Base-by-base conservation (phyloP, 2,329 filamentous ascomycete genomes). In the Whalleya microplaca region DNA sequence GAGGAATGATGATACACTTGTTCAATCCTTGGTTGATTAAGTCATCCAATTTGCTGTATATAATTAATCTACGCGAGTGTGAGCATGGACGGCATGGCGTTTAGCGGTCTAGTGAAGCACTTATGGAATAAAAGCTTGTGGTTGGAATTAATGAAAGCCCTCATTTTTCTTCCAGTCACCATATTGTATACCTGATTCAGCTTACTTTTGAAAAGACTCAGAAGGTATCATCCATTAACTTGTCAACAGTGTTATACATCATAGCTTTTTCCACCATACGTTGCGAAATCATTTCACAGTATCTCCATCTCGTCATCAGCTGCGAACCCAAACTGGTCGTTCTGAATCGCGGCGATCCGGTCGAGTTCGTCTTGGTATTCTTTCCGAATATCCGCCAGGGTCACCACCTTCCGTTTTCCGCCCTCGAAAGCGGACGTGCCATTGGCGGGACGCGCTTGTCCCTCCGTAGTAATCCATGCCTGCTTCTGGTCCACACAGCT, bases 341-440 rank as follows among this genome's bases (percentile, higher is more conserved):
- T 90, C 75, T 95, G 88, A 71, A 97, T 92, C 51, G 91, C 89
- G 50, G 89, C 91, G 64, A 95, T 89, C 61, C 92, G 84, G 75
- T 99, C 95, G 69, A 99, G 77, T 74, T 98, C 92, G 21, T 84
- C 85, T 75, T 96, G 91, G 72, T 97, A 99, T 71, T 94, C 90
- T 73, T 89, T 91, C 68, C 93, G 84, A 50, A 98, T 79, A 71
- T 96, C 93, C 27, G 89, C 89, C 52, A 99, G 77, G 29, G 91
- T 96, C 16, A 98, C 83, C 37, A 98, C 86, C 70, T 84, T 88
- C 59, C 93, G 86, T 77, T 88, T 89, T 14, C 73, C 66, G 23
- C 51, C 59, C 4, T 61, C 58, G 41, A 56, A 18, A 2, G 45
- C 55, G 21, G 54, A 53, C 43, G 74, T 73, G 32, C 78, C 40